Base-by-base conservation (phyloP, 208 protist genomes). In the Novymonas esmeraldas region DNA sequence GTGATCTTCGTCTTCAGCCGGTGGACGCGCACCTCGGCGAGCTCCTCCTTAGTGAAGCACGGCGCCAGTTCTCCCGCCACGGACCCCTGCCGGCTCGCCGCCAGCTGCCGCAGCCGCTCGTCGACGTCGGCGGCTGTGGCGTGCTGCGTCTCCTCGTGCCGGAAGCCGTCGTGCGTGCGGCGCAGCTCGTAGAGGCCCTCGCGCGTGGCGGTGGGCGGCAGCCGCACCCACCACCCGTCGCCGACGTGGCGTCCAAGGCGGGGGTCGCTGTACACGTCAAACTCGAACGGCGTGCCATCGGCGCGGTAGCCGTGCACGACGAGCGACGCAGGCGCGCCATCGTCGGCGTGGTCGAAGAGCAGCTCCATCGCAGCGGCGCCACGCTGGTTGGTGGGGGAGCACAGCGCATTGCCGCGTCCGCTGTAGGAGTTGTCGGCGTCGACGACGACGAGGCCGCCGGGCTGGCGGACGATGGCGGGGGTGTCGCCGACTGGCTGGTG, bases 401-500 rank as follows among this genome's bases (percentile, higher is more conserved):
- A 76, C 22, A 71, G 78, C 2, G 31, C 28, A 49, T 74, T 78
- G 60, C 64, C 80, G 18, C 71, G 61, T 22, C 81, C 82, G 64
- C 81, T 92, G 75, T 95, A 95, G 2, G 89, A 95, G 73, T 87
- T 97, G 69, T 97, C 92, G 0, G 86, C 88, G 11, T 68, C 73
- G 28, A 95, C 52, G 51, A 85, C 78, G n/a, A 76, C 22, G 34
- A 95, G 73, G 34, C 82, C 81, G 36, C 81, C 84, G 20, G 87
- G 87, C 65, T 93, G 84, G 9, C 76, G 79, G 26, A 95, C 81
- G 50, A 95, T 64, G 1, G 78, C 73, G 0, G 93, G 90, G 10
- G 75, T 79, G 67, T 97, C 90, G 29, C 93, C 93, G 18, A 73
- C 34, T 7, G 93, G 93, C 61, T 93, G 82, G 61, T 97, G 93